Percentiles rank a stretch among this genome's conserved stretches.
phyloP scores from a whole-genome alignment of 73 alveolate genomes.

The Blepharisma stoltei region DNA sequence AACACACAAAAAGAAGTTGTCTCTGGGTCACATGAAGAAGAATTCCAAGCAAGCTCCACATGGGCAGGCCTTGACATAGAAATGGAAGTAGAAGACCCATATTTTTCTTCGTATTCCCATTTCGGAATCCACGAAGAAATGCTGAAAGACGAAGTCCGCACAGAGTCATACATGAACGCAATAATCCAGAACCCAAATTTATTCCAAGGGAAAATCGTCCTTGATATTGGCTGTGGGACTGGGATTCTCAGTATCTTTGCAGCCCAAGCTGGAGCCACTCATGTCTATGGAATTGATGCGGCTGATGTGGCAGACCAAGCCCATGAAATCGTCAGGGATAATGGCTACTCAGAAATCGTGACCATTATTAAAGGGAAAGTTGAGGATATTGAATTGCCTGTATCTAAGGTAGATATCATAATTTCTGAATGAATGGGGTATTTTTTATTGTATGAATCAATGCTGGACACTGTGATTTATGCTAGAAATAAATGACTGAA shows the following conservation, averaged over 20 bases:
- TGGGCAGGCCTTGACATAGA: background rate
- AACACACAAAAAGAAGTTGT: background rate
- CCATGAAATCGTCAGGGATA: constrained; percentile 72
- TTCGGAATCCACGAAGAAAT: constrained; percentile 95
- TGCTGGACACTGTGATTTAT: constrained; percentile 83
- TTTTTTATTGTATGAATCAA: constrained; percentile 83
- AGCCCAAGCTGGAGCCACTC: constrained; percentile 94
- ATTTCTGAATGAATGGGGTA: constrained; percentile 97
- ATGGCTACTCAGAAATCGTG: constrained; percentile 75
- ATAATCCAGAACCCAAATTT: constrained; percentile 69
- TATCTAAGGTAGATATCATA: constrained; percentile 87
- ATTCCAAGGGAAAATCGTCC: constrained; percentile 86
- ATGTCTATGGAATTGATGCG: constrained; percentile 91
- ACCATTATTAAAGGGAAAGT: constrained; percentile 86
- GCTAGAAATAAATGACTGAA: constrained; percentile 92
- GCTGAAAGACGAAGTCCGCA: constrained; percentile 90
- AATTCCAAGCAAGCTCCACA: background rate
- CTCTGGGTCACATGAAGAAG: background rate
- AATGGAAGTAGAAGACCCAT: constrained; percentile 34
- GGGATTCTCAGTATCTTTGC: constrained; percentile 96
- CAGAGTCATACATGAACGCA: constrained; percentile 84
- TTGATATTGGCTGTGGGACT: constrained; percentile 97
- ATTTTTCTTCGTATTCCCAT: constrained; percentile 85
- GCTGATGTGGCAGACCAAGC: constrained; percentile 93
- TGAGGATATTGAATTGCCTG: constrained; percentile 90